A percentile compares a stretch with the other conserved stretches of the same genome.
Evolutionary conservation across 164 flowering plant species (phyloP).

Genomic region (Pachysandra terminalis): DNA sequence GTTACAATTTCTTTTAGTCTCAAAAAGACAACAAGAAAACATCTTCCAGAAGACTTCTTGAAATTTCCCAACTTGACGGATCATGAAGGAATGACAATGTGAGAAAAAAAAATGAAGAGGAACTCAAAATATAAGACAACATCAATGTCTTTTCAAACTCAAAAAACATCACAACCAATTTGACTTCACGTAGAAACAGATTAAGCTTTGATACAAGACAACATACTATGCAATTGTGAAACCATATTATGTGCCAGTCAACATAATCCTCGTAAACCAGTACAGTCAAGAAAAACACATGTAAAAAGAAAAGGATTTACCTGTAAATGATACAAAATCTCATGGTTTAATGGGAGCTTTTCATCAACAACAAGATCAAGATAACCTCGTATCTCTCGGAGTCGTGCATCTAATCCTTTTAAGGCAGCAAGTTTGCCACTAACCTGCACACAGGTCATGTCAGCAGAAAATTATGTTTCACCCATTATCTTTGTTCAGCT

Average conservation of each 20-base stretch:
- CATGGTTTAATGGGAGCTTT: constrained; percentile 90
- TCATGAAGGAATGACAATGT: too few species aligned
- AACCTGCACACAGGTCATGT: constrained; percentile 44
- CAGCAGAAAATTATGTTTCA: not conserved
- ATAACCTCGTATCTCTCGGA: constrained; percentile 78
- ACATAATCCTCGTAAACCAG: not conserved
- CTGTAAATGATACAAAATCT: constrained; percentile 92
- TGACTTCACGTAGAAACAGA: too few species aligned
- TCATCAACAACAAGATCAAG: constrained; percentile 84
- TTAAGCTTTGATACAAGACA: too few species aligned
- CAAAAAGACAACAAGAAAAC: too few species aligned
- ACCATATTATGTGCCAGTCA: not conserved
- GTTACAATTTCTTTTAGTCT: too few species aligned
- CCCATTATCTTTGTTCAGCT: not conserved
- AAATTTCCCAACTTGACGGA: too few species aligned
- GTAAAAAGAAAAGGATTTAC: constrained; percentile 21
- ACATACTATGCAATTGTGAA: too few species aligned
- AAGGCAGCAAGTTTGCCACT: constrained; percentile 88
- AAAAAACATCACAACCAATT: too few species aligned
- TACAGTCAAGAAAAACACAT: not conserved
- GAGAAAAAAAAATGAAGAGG: too few species aligned
- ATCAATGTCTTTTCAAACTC: too few species aligned
- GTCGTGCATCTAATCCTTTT: constrained; percentile 87
- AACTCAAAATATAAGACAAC: too few species aligned
- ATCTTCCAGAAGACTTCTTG: too few species aligned